Conservation (phyloP, 768 basidiomycete species). For the Steccherinum ochraceum region DNA sequence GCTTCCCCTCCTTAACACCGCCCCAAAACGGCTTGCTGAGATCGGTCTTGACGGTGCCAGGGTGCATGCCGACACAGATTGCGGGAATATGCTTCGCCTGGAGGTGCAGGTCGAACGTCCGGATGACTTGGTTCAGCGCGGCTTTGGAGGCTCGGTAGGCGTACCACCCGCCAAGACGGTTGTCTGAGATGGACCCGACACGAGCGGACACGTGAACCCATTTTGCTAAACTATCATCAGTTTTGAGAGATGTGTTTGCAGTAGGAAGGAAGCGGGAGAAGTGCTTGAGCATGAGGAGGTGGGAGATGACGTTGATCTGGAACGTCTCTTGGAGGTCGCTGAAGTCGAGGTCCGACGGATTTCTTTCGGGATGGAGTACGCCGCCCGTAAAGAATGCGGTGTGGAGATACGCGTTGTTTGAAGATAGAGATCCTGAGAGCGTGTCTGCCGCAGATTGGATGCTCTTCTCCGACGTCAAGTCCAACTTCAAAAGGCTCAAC, state of each 20-base stretch:
- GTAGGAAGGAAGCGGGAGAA: constrained; percentile 52
- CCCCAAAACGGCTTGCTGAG: constrained; percentile 50
- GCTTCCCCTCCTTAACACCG: constrained; percentile 27
- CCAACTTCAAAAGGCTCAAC: constrained; percentile 41
- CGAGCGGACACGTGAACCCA: constrained; percentile 59
- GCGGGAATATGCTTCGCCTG: constrained; percentile 39
- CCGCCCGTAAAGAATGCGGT: constrained; percentile 53
- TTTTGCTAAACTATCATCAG: constrained; percentile 29
- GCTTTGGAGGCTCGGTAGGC: constrained; percentile 59
- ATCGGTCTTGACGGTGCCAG: constrained; percentile 56
- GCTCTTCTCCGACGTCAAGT: constrained; percentile 45
- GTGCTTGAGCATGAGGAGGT: constrained; percentile 56
- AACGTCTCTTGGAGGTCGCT: constrained; percentile 38
- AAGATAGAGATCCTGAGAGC: constrained; percentile 31
- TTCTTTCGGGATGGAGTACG: constrained; percentile 48
- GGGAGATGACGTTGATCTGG: constrained; percentile 53
- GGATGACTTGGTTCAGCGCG: constrained; percentile 57
- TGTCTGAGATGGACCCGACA: constrained; percentile 54
- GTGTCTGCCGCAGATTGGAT: constrained; percentile 41
- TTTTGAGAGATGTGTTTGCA: not conserved
- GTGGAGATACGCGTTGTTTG: constrained; percentile 33
- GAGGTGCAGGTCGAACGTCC: constrained; percentile 52
- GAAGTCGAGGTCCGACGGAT: constrained; percentile 41
- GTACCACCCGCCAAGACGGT: constrained; percentile 54
- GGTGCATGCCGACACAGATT: constrained; percentile 51